Base-by-base conservation (phyloP, 257 asterid genomes). In the Solanum bulbocastanum region DNA sequence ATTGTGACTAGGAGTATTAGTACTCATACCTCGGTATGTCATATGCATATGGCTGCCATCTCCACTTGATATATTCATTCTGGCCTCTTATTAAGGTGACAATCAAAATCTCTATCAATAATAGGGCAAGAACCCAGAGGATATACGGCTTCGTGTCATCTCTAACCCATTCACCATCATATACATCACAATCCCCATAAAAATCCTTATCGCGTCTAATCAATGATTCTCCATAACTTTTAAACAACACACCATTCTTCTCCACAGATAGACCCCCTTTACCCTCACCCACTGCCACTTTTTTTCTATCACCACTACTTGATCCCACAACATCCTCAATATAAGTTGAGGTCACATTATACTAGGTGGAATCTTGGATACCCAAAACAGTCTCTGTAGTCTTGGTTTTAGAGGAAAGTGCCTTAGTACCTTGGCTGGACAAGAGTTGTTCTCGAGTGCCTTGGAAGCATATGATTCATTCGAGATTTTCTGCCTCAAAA, bases 21-120 rank as follows among this genome's bases (percentile, higher is more conserved):
- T 71, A 87, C 82, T 39, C 88, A 23, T 88, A 95, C 99, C 96
- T 95, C 8, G 98, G 99, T 56, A 96, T 96, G 82, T 95, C 96
- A 89, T 98, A 97, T n/a, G 89, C 94, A 91, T 90, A 86, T 1
- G 99, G 98, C 91, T 93, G 97, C 99, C 99, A 96, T 93, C 91
- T 95, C 99, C 99, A 96, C 76, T 92, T 94, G 89, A 93, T 88
- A 87, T 86, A 96, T 89, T 91, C 93, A 23, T 73, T 96, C 99
- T 7, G 95, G 94, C 90, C 99, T 94, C 86, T 94, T 96, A 46
- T 97, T 96, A 32, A 92, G 95, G 75, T 91, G 94, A 91, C 98
- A 97, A 89, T 95, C 96, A 46, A 97, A 97, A 90, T 96, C 99
- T 89, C 88, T 90, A 49, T 96, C 99, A n/a, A 96, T 91, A 66